These are phyloP conservation scores for Telfairia occidentalis DNA, from an alignment of 331 rosid species.

Conservation along the genomic window DNA sequence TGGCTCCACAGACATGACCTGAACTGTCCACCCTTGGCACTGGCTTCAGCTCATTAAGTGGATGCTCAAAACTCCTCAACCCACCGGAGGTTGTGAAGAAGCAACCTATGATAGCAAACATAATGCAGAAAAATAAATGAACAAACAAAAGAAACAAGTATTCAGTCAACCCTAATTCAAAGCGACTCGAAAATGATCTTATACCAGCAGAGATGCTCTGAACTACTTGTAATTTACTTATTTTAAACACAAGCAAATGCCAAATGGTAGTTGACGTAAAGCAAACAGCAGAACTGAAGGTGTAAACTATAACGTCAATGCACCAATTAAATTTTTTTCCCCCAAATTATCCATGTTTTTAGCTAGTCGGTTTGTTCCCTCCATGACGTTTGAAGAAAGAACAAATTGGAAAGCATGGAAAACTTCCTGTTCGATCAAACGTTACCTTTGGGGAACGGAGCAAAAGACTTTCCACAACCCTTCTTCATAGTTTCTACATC, in stretches of 20 bases:
- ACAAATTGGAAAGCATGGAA: background rate
- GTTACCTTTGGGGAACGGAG: conserved; percentile 93
- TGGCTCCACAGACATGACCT: conserved; percentile 75
- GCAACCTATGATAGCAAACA: conserved; percentile 40
- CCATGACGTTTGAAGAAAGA: background rate
- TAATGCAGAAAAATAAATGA: conserved; percentile 1
- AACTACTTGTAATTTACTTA: background rate
- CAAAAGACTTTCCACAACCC: conserved; percentile 88
- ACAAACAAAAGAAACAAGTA: background rate
- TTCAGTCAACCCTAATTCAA: too few species aligned
- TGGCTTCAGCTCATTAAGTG: conserved; percentile 77
- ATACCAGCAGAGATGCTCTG: too few species aligned
- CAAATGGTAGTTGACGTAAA: background rate
- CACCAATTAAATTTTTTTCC: background rate
- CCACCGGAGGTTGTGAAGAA: conserved; percentile 82
- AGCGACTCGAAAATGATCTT: too few species aligned
- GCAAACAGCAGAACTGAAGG: background rate
- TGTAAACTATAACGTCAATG: background rate
- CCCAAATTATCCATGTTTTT: background rate
- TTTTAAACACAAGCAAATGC: background rate
- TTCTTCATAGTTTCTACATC: conserved; percentile 45
- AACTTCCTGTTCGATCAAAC: background rate
- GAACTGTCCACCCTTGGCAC: conserved; percentile 94
- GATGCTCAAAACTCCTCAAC: conserved; percentile 90
- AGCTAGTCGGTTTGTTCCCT: background rate